A percentile compares a stretch with the other conserved stretches of the same genome.
Conservation (phyloP, 2,329 filamentous ascomycete species). For the Cladosporium velox region DNA sequence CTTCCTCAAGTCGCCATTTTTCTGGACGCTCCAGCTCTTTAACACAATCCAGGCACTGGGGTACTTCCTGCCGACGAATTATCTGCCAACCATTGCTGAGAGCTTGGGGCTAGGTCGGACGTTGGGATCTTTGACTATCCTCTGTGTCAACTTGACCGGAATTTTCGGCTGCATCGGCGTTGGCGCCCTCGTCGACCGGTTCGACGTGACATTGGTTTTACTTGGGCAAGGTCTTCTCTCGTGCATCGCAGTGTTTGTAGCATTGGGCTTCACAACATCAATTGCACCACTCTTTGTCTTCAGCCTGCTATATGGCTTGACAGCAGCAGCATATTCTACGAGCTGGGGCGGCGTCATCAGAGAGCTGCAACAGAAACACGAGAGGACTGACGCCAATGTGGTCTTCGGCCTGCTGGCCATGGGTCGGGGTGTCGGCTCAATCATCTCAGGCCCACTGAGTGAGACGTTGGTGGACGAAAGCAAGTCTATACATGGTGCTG, state of each 20-base stretch:
- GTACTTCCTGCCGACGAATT: conserved; percentile 48
- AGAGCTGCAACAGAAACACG: conserved; percentile 26
- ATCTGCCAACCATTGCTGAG: conserved; percentile 46
- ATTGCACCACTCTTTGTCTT: conserved; percentile 46
- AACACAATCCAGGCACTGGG: conserved; percentile 46
- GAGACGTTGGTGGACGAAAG: conserved; percentile 46
- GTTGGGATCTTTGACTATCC: conserved; percentile 42
- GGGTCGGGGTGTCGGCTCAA: conserved; percentile 54
- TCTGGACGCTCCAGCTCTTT: conserved; percentile 47
- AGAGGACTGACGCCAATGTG: conserved; percentile 48
- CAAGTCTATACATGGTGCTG: conserved; percentile 40
- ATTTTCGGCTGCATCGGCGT: conserved; percentile 43
- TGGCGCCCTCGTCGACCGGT: conserved; percentile 43
- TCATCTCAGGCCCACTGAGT: conserved; percentile 55
- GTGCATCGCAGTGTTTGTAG: conserved; percentile 43
- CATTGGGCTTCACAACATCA: conserved; percentile 50
- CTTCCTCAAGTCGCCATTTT: conserved; percentile 40
- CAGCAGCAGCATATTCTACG: conserved; percentile 44
- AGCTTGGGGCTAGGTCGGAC: conserved; percentile 39
- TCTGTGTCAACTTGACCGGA: conserved; percentile 43
- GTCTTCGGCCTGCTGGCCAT: conserved; percentile 53
- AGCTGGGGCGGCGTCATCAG: conserved; percentile 37
- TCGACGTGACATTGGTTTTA: conserved; percentile 43
- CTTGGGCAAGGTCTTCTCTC: conserved; percentile 41
- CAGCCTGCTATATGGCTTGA: conserved; percentile 46